These are phyloP conservation scores for Neurospora sp. DNA, from an alignment of 495 filamentous ascomycete species.

Conservation along the genomic window DNA sequence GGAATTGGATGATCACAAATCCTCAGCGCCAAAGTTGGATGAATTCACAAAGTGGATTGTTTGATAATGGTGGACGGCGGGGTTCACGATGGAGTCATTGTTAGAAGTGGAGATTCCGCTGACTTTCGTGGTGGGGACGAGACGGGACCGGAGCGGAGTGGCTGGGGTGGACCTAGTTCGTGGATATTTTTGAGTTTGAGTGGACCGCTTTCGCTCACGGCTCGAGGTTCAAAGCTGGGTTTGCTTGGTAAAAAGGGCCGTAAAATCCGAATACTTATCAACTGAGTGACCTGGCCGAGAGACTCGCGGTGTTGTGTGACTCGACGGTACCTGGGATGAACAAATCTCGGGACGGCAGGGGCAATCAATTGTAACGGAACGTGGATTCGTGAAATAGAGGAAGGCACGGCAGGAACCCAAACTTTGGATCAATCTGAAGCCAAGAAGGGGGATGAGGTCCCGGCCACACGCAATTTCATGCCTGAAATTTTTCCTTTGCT, in stretches of 20 bases:
- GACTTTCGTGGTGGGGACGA: not conserved
- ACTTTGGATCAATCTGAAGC: not conserved
- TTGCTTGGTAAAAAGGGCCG: too few relatives aligned
- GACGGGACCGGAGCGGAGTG: not conserved
- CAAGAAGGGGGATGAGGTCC: not conserved
- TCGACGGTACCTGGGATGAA: too few relatives aligned
- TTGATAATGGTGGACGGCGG: not conserved
- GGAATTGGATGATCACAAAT: not conserved
- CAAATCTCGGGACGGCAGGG: too few relatives aligned
- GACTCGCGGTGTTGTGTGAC: too few relatives aligned
- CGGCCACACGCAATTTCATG: not conserved
- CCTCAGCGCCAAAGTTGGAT: not conserved
- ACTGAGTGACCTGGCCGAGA: too few relatives aligned
- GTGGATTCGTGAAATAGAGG: not conserved
- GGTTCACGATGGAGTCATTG: not conserved
- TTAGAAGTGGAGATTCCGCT: not conserved
- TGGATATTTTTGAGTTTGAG: not conserved
- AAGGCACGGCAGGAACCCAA: not conserved
- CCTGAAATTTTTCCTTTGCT: not conserved
- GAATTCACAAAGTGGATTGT: not conserved
- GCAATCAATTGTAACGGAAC: not conserved
- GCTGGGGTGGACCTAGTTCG: not conserved
- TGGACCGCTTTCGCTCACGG: not conserved
- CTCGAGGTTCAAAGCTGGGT: too few relatives aligned
- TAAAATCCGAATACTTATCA: too few relatives aligned